Base-by-base conservation (phyloP, 257 asterid genomes). In the Solanum chiquidenum region DNA sequence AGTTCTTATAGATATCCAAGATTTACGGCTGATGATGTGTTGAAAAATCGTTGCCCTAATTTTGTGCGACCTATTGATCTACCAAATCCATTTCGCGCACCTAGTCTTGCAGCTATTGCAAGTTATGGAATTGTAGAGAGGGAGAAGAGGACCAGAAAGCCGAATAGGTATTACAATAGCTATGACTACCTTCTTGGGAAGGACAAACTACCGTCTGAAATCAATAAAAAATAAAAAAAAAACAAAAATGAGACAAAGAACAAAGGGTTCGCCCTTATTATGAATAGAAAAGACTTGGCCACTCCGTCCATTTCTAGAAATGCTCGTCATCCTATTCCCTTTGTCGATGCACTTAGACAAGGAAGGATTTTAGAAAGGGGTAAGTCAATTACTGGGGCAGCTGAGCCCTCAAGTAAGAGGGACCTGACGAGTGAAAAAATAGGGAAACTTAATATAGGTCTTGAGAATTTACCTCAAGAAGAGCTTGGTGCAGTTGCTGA, bases 91-190 rank as follows among this genome's bases (percentile, higher is more conserved):
- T 95, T 92, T 86, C 89, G 93, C 88, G 95, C 94, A 84, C 94
- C 95, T 87, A 95, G 95, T 86, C 95, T 95, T 91, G 87, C 96
- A 18, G 93, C 93, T 66, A 89, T 87, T 87, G 94, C 87, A 10
- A 93, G 91, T 77, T 89, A 87, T 55, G 64, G 11, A 7, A 2
- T 55, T 87, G 88, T 91, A 25, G 99, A 95, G 93, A 95, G 94
- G 91, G 99, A 96, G 93, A 95, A 93, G 90, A 93, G 98, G 85
- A 94, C 93, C 23, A 98, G 98, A 16, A 96, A 94, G 93, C 98
- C 98, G 11, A 95, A 96, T 91, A 94, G 93, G 90, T 94, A 87
- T 69, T 95, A 96, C 88, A 87, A 95, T 84, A 94, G 94, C 87
- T 93, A 98, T 1, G 99, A 96, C 87, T 96, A 95, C 83, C 98